These are phyloP conservation scores for Reutealis trisperma DNA, from an alignment of 345 rosid genomes.

Conservation along the genomic window DNA sequence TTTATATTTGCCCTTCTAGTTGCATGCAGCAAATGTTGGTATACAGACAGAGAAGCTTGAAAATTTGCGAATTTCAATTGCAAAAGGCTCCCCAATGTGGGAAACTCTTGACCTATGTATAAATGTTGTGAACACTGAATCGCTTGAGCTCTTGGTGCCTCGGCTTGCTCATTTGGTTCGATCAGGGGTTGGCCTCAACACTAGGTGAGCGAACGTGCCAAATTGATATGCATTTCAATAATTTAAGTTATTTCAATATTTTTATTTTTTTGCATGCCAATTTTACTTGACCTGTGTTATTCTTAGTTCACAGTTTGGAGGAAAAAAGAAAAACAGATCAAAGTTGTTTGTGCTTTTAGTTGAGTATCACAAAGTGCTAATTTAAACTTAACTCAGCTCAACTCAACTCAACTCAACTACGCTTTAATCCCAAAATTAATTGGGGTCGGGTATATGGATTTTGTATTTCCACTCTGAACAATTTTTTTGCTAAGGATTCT, in stretches of 20 bases:
- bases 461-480: too few relatives aligned
- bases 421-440: too few relatives aligned
- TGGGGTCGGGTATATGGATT: too few relatives aligned
- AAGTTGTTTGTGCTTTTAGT: neutral
- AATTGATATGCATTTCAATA: conserved; percentile 12
- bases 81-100: conserved; percentile 99
- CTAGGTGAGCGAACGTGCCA: conserved; percentile 57
- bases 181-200: conserved; percentile 92
- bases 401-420: too few relatives aligned
- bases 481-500: too few relatives aligned
- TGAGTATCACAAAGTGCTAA: neutral
- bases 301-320: neutral
- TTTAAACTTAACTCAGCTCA: too few relatives aligned
- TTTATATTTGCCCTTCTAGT: conserved; percentile 45
- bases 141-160: conserved; percentile 77
- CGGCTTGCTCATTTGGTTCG: conserved; percentile 84
- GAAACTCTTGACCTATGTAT: conserved; percentile 96
- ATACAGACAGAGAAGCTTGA: conserved; percentile 92
- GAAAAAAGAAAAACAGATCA: neutral
- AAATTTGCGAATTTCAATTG: conserved; percentile 84
- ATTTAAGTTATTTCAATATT: neutral
- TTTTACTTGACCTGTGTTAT: neutral
- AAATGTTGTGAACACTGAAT: conserved; percentile 65
- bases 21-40: conserved; percentile 97
- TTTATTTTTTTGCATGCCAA: neutral